Evolutionary conservation across 2,329 filamentous ascomycete genomes (phyloP).

Genomic region (Rutstroemia sp.): DNA sequence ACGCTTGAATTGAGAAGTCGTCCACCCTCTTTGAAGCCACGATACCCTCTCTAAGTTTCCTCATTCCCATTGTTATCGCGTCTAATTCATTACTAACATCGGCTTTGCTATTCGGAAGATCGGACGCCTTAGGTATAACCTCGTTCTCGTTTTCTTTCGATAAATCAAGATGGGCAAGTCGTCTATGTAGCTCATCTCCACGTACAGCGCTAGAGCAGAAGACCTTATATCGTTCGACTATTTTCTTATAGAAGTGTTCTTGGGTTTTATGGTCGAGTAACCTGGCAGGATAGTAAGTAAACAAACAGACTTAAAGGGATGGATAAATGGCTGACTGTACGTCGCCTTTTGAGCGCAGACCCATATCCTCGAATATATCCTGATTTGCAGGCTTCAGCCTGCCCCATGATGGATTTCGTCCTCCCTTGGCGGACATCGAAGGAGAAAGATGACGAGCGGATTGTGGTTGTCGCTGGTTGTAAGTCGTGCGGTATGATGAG

Average conservation of each 20-base stretch:
- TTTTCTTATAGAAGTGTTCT: conserved; percentile 78
- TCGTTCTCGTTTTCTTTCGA: conserved; percentile 20
- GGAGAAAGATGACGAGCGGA: neutral
- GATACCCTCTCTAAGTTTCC: conserved; percentile 87
- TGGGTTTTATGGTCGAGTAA: conserved; percentile 70
- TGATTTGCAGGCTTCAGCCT: conserved; percentile 65
- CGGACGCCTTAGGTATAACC: conserved; percentile 10
- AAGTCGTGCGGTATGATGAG: neutral
- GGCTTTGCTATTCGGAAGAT: conserved; percentile 8
- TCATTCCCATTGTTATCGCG: conserved; percentile 68
- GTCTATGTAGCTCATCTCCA: conserved; percentile 64
- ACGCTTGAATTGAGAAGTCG: conserved; percentile 78
- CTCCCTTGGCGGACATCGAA: conserved; percentile 26
- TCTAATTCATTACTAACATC: conserved; percentile 14
- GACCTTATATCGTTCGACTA: conserved; percentile 80
- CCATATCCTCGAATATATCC: conserved; percentile 74
- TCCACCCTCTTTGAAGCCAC: conserved; percentile 70
- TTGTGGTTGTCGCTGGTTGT: neutral
- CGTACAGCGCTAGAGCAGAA: conserved; percentile 73
- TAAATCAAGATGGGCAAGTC: conserved; percentile 54
- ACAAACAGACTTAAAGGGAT: conserved; percentile 1
- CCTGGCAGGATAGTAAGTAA: conserved; percentile 35
- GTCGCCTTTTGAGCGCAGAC: conserved; percentile 87
- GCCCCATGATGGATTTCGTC: conserved; percentile 49
- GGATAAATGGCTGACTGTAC: conserved; percentile 49